Base-by-base conservation (phyloP, 1,139 yeast species). In the Nakaseomyces bracarensis region DNA sequence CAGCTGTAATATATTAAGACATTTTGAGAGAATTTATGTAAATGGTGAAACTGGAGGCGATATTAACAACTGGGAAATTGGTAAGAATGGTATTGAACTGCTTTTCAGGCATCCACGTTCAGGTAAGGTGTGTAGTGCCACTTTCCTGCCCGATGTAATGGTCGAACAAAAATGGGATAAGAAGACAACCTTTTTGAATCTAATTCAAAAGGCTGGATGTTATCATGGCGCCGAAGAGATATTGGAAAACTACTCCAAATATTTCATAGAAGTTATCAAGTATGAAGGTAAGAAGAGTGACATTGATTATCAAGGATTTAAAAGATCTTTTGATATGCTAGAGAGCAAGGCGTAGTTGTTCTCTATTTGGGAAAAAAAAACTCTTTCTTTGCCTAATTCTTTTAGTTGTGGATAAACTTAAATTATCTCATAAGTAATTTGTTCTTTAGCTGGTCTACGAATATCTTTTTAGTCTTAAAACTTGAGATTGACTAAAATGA, bases 81-180 rank as follows among this genome's bases (percentile, higher is more conserved):
- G 98, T 0, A 58, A 57, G 19, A 93, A 91, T 60, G 98, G 99
- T 0, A 72, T 93, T 27, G 71, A 76, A 45, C 39, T 61, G 19
- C 43, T 45, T 19, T 75, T 87, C 15, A 61, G 65, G 21, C 71
- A 85, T 47, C 58, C 61, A 0, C 47, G 57, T 11, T 53, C 61
- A 13, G 65, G 70, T 19, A 52, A 60, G 20, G 45, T 55, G 8
- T 67, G 67, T 46, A 74, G 81, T 40, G 87, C 96, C 0, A 91
- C 98, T 0, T 91, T 86, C 52, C 64, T 93, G 38, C 98, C 98
- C 0, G 82, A 79, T 37, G 97, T 93, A 1, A 94, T 96, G 13
- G 71, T 66, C n/a, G 97, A 89, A 49, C 95, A 89, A 53, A 77
- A 74, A 3, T 89, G 97, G 96, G 75, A 72, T 51, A 72, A 83